Percentiles rank a stretch among this genome's conserved stretches.
phyloP scores from a whole-genome alignment of 768 basidiomycete species.

The Porpolomopsis calyptriformis region DNA sequence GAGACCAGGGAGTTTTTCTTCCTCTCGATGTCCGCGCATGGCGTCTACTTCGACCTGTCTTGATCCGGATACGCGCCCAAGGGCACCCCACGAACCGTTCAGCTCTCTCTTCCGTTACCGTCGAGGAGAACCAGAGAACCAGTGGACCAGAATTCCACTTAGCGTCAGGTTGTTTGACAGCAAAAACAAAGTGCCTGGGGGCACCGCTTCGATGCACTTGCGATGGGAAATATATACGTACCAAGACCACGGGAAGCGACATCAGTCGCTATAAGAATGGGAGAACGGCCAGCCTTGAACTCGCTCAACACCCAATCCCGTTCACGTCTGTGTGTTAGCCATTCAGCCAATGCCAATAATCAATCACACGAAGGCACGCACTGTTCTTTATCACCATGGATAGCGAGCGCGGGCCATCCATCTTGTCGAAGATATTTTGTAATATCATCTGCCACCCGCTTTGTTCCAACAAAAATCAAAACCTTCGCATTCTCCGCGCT shows the following conservation, averaged over 20 bases:
- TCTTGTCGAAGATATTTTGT: slow-evolving; percentile 97
- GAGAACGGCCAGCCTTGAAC: slow-evolving; percentile 96
- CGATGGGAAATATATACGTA: slow-evolving; percentile 47
- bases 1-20: slow-evolving; percentile 18
- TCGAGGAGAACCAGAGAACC: neutral
- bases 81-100: slow-evolving; percentile 11
- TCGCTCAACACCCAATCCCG: slow-evolving; percentile 98
- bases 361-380: slow-evolving; percentile 28
- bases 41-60: slow-evolving; percentile 30
- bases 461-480: slow-evolving; percentile 96
- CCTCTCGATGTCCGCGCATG: slow-evolving; percentile 28
- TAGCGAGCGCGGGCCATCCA: slow-evolving; percentile 99
- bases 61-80: slow-evolving; percentile 29
- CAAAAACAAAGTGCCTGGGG: neutral
- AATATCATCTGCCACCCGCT: slow-evolving; percentile 95
- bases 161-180: slow-evolving; percentile 5
- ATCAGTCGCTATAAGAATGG: slow-evolving; percentile 97
- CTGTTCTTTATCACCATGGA: slow-evolving; percentile 99
- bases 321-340: slow-evolving; percentile 55
- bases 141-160: too few relatives aligned
- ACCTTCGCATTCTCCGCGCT: slow-evolving; percentile 97
- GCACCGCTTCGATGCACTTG: neutral
- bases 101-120: neutral
- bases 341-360: neutral
- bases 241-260: slow-evolving; percentile 99